Percentiles rank a stretch among this genome's conserved stretches.
Evolutionary conservation across 495 filamentous ascomycete genomes (phyloP).

Genomic region (Tuber microsphaerosporum): DNA sequence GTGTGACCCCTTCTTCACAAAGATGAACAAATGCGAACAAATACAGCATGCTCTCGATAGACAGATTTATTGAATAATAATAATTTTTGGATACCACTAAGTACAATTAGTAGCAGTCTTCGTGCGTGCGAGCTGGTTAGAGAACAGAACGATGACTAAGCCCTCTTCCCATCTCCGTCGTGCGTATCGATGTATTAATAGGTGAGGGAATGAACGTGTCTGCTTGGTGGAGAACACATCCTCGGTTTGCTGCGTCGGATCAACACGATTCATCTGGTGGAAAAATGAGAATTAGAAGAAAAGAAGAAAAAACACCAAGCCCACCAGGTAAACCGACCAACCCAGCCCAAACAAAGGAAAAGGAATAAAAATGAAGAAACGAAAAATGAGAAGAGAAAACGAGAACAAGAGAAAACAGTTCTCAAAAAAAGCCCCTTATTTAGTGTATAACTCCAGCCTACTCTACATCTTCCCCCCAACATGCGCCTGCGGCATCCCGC

Average conservation of each 20-base stretch:
- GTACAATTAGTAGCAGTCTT: not conserved
- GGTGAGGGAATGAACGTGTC: not conserved
- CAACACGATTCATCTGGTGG: not conserved
- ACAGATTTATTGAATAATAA: not conserved
- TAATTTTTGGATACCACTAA: not conserved
- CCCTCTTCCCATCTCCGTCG: not conserved
- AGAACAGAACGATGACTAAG: not conserved
- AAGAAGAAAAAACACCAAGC: not conserved
- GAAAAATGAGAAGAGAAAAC: not conserved
- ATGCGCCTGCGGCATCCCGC: not conserved
- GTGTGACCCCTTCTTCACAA: not conserved
- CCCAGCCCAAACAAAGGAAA: constrained; percentile 1
- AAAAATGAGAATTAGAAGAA: not conserved
- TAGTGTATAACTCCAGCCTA: not conserved
- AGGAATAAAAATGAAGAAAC: not conserved
- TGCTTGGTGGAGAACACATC: not conserved
- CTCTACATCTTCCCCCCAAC: not conserved
- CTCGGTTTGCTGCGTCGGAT: not conserved
- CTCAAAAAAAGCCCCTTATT: not conserved
- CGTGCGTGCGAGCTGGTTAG: not conserved
- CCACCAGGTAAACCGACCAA: not conserved
- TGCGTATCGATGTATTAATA: not conserved
- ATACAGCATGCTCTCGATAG: not conserved
- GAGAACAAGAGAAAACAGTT: not conserved
- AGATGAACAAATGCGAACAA: not conserved